These are phyloP conservation scores for Sporothrix humicola DNA, from an alignment of 2,329 filamentous ascomycete genomes.

Conservation along the genomic window DNA sequence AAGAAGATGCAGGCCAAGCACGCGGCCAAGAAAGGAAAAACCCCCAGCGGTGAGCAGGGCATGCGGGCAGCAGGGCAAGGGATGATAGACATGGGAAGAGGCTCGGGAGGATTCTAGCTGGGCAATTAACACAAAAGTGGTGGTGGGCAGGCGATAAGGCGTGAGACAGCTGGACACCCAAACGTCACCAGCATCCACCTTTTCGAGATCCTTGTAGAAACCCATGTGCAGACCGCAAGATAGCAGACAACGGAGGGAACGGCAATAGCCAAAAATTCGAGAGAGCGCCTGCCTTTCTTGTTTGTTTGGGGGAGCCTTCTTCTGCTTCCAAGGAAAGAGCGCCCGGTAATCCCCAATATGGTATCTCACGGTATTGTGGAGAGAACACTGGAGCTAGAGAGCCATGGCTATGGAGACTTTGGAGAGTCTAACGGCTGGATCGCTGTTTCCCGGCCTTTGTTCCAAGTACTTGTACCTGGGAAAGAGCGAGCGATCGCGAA, in stretches of 20 bases:
- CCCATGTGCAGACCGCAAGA: background rate
- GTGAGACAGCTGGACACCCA: conserved; percentile 16
- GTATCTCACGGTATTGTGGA: conserved; percentile 7
- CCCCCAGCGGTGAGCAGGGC: background rate
- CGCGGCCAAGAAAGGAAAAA: background rate
- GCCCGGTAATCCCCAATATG: background rate
- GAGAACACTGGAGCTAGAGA: conserved; percentile 3
- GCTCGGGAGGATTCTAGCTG: no score
- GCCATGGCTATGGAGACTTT: background rate
- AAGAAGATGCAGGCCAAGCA: conserved; percentile 16
- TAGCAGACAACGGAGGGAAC: background rate
- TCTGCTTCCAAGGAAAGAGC: conserved; percentile 16
- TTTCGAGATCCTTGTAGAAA: background rate
- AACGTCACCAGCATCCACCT: conserved; percentile 6
- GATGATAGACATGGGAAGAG: background rate
- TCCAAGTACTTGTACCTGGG: background rate
- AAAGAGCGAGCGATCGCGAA: conserved; percentile 3
- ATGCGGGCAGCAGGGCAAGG: background rate
- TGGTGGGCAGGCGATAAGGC: background rate
- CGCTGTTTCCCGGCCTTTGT: conserved; percentile 3
- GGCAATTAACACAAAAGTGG: no score
- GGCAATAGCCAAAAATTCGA: background rate
- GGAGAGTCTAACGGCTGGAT: background rate
- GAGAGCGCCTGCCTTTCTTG: background rate
- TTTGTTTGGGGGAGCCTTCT: background rate